These are phyloP conservation scores for Arthrocladium fulminans DNA, from an alignment of 2,329 filamentous ascomycete species.

Conservation along the genomic window DNA sequence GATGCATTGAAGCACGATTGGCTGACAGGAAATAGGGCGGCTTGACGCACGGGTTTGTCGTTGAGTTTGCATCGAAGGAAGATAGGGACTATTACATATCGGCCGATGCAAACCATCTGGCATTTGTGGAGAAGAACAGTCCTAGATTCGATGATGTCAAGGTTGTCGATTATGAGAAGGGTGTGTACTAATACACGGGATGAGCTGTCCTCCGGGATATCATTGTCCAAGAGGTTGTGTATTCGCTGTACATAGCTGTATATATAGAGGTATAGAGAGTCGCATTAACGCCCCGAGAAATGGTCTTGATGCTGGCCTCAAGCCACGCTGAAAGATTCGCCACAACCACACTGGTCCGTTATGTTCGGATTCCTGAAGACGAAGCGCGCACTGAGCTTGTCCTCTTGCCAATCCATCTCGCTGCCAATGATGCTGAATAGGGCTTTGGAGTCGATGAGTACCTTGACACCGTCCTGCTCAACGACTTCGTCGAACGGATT, in stretches of 20 bases:
- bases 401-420: conserved; percentile 98
- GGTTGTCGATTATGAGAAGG: conserved; percentile 53
- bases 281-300: conserved; percentile 9
- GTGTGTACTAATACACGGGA: conserved; percentile 33
- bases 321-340: conserved; percentile 85
- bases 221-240: no score
- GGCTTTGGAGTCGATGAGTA: conserved; percentile 93
- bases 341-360: conserved; percentile 93
- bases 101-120: conserved; percentile 55
- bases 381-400: conserved; percentile 85
- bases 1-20: background rate
- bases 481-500: conserved; percentile 83
- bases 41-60: conserved; percentile 61
- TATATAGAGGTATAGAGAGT: conserved; percentile 1
- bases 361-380: conserved; percentile 97
- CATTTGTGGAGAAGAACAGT: conserved; percentile 47
- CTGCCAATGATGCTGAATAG: conserved; percentile 96
- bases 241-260: no score
- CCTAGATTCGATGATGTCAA: conserved; percentile 39
- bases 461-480: conserved; percentile 91
- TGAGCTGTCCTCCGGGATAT: no score
- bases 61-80: conserved; percentile 53
- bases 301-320: conserved; percentile 7
- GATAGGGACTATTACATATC: conserved; percentile 62
- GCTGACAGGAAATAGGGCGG: conserved; percentile 40